Conservation (phyloP, 768 basidiomycete species). For the Galerina sulciceps region DNA sequence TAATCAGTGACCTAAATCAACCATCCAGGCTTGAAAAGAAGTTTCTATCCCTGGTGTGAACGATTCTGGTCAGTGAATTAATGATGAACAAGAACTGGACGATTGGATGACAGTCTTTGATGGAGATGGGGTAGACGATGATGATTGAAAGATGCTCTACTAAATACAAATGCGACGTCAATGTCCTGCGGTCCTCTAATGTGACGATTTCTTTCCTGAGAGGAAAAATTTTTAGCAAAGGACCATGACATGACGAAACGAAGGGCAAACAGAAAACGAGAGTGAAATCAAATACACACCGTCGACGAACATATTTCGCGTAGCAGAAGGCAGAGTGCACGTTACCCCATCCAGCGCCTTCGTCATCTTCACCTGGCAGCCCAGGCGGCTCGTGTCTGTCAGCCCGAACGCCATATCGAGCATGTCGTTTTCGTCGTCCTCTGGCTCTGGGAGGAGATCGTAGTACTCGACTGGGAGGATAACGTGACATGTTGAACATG, state of each 20-base stretch:
- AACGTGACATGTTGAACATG: conserved; percentile 97
- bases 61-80: too few relatives aligned
- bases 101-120: too few relatives aligned
- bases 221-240: not conserved
- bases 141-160: too few relatives aligned
- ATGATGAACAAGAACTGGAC: too few relatives aligned
- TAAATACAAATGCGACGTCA: not conserved
- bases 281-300: conserved; percentile 50
- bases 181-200: conserved; percentile 2
- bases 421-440: conserved; percentile 99
- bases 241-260: not conserved
- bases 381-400: conserved; percentile 88
- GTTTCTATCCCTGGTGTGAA: too few relatives aligned
- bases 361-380: conserved; percentile 79
- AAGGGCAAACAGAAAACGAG: not conserved
- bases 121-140: too few relatives aligned
- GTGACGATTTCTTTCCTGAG: conserved; percentile 22
- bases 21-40: too few relatives aligned
- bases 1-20: too few relatives aligned
- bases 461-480: conserved; percentile 83
- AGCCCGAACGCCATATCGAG: conserved; percentile 97
- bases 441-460: conserved; percentile 88
- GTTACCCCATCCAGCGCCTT: conserved; percentile 84
- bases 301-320: conserved; percentile 97
- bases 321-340: conserved; percentile 87